These are phyloP conservation scores for Skeletonema potamos DNA, from an alignment of 108 stramenopile species.

Conservation along the genomic window DNA sequence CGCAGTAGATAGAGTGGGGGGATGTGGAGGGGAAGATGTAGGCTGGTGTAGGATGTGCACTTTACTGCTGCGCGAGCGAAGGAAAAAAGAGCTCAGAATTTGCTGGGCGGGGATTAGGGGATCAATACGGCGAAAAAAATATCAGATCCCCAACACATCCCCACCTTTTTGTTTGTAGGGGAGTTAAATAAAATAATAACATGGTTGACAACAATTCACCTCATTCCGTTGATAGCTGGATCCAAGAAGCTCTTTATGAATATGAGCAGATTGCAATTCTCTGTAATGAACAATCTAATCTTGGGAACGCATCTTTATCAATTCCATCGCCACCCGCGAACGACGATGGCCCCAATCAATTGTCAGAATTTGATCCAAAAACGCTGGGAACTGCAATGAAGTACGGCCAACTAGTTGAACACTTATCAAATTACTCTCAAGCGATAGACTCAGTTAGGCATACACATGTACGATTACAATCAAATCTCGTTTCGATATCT, in stretches of 20 bases:
- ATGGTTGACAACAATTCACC: no score
- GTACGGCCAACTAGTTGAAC: slow-evolving; percentile 4
- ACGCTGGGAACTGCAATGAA: slow-evolving; percentile 2
- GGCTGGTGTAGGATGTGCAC: no score
- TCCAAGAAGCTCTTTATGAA: slow-evolving; percentile 25
- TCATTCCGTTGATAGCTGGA: slow-evolving; percentile 20
- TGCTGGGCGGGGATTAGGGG: no score
- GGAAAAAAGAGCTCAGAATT: no score
- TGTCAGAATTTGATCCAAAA: neutral
- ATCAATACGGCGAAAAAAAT: no score
- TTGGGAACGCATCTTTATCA: slow-evolving; percentile 17
- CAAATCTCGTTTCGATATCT: slow-evolving; percentile 4
- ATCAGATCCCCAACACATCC: no score
- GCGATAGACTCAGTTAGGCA: slow-evolving; percentile 38
- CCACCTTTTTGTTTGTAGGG: no score
- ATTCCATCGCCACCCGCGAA: neutral
- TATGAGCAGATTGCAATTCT: slow-evolving; percentile 45
- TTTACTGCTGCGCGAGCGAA: no score
- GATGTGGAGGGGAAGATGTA: no score
- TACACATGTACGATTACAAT: slow-evolving; percentile 29
- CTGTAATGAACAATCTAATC: slow-evolving; percentile 31
- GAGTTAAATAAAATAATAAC: no score
- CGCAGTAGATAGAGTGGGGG: no score
- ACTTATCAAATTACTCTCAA: slow-evolving; percentile 10
- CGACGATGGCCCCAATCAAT: no score